Evolutionary conservation across 768 basidiomycete genomes (phyloP), one percentile per base, ranked within the genome.

Genomic region (Amanita polypyramis): DNA sequence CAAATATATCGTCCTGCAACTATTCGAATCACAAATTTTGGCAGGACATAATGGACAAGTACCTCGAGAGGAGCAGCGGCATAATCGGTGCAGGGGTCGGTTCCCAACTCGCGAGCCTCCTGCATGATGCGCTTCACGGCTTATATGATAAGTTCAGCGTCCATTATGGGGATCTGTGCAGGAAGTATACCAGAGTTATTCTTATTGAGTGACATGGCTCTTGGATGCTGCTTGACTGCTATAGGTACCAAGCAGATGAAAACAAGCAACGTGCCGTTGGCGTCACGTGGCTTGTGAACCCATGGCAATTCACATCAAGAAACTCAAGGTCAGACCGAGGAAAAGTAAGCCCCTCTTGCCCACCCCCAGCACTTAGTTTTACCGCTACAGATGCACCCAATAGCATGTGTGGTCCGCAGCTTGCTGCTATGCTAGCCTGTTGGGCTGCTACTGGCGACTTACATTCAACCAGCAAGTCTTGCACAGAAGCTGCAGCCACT

Each of bases 111-210:
- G 51, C 79, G 72, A 3, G 93, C 93, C 65, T 98, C 95, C 62
- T 92, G 91, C 83, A 98, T 86, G 56, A 98, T 96, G 30, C 95
- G 82, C 69, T 97, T 97, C 45, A 96, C 89, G 47, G 92, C 93
- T 87, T 20, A 54, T 15, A 29, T 45, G 15, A 39, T n/a, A 39
- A 35, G 33, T 14, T 25, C 52, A 42, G 43, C 29, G 35, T 32
- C 8, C 7, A 27, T 21, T 20, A 19, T 40, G 15, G 29, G 2
- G 12, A 23, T 15, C 38, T 45, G 38, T 21, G 7, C 23, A 29
- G 38, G 37, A 29, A 40, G 11, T 39, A 15, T 32, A 88, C 89
- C 89, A 30, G 90, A 82, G 61, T 91, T 92, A 68, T 92, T 91
- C 77, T 84, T 90, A 73, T 90, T 91, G 55, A 89, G 70, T n/a